Evolutionary conservation across 208 protist species (phyloP).

Genomic region (Crithidia sp.): DNA sequence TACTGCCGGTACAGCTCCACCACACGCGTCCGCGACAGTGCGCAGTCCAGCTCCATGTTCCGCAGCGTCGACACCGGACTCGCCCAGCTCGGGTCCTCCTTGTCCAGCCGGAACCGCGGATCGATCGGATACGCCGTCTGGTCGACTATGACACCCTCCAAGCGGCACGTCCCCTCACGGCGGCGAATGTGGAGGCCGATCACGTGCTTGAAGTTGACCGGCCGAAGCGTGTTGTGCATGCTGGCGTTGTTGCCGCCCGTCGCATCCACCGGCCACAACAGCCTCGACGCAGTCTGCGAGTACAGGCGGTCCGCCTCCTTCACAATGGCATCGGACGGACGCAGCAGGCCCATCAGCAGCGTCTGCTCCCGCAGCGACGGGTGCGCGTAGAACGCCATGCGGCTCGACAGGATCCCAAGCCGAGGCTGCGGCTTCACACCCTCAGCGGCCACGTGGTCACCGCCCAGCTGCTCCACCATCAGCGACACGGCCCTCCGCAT

Average conservation of each 20-base stretch:
- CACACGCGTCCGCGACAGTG: constrained; percentile 1
- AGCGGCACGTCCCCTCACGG: constrained; percentile 2
- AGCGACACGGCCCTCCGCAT: too few relatives aligned
- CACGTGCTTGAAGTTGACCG: background rate
- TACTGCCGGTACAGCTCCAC: constrained; percentile 1
- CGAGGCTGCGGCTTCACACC: constrained; percentile 1
- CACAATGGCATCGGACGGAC: background rate
- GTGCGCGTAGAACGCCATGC: constrained; percentile 17
- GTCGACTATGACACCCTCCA: background rate
- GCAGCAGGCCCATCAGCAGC: constrained; percentile 22
- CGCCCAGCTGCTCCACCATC: too few relatives aligned
- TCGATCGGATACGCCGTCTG: background rate
- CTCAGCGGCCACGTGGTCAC: background rate
- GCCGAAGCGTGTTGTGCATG: background rate
- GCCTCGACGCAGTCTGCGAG: background rate
- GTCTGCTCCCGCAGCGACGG: constrained; percentile 15
- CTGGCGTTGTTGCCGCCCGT: background rate
- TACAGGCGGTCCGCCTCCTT: constrained; percentile 15
- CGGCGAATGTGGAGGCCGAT: constrained; percentile 13
- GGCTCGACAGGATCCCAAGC: constrained; percentile 5
- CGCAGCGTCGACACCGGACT: background rate
- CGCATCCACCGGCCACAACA: background rate
- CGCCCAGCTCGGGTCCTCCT: constrained; percentile 4
- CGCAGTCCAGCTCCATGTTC: constrained; percentile 9
- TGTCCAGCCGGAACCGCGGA: background rate